These are phyloP conservation scores for Osmanthus fragrans DNA, from an alignment of 257 asterid species.

Conservation along the genomic window DNA sequence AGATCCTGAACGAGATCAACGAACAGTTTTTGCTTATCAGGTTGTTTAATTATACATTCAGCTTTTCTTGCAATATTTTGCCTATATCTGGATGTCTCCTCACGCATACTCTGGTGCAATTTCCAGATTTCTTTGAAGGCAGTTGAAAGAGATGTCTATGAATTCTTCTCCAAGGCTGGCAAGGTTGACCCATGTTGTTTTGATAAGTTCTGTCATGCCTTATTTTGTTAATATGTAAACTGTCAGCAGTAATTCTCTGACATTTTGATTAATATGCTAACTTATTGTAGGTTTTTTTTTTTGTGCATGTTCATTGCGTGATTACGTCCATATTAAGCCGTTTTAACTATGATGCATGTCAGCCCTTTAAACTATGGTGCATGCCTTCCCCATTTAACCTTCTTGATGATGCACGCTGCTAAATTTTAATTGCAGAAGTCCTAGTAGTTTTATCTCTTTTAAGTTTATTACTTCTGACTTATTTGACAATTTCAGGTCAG, in stretches of 20 bases:
- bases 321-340: conserved; percentile 3
- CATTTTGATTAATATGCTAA: conserved; percentile 3
- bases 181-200: conserved; percentile 45
- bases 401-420: too few relatives aligned
- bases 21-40: conserved; percentile 85
- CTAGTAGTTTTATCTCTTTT: not conserved
- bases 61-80: conserved; percentile 16
- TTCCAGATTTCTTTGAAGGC: conserved; percentile 65
- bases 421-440: not conserved
- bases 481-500: conserved; percentile 46
- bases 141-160: conserved; percentile 66
- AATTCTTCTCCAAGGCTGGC: conserved; percentile 73
- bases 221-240: not conserved
- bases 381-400: too few relatives aligned
- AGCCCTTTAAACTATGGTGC: too few relatives aligned
- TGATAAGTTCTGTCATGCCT: conserved; percentile 4
- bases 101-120: conserved; percentile 22
- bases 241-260: too few relatives aligned
- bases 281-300: conserved; percentile 12
- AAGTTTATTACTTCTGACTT: not conserved
- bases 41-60: conserved; percentile 33
- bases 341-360: too few relatives aligned
- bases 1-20: conserved; percentile 70
- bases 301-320: conserved; percentile 9
- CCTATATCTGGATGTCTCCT: conserved; percentile 27